Percentiles rank a stretch among this genome's conserved stretches.
These are phyloP conservation scores for Blastobotrys ciferrii DNA, from an alignment of 1,139 yeast species.

Conservation along the genomic window DNA sequence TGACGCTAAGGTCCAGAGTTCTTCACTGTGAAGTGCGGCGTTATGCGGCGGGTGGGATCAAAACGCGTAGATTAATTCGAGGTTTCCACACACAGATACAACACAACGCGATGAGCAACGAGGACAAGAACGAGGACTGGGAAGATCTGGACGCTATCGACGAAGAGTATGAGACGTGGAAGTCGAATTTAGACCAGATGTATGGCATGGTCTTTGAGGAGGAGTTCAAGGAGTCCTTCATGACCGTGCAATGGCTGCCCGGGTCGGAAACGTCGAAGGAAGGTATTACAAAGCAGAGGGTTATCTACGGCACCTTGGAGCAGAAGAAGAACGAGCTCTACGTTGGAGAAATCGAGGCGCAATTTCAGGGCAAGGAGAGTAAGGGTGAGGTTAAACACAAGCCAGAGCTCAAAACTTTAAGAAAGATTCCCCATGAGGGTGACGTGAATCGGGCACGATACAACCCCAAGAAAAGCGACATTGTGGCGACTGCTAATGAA, in stretches of 20 bases:
- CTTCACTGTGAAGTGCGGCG: too few relatives aligned
- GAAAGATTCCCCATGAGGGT: slow-evolving; percentile 46
- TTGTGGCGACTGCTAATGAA: slow-evolving; percentile 77
- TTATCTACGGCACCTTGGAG: slow-evolving; percentile 13
- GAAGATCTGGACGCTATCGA: slow-evolving; percentile 6
- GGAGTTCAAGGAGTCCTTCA: slow-evolving; percentile 10
- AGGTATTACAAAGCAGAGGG: slow-evolving; percentile 8
- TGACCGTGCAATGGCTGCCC: slow-evolving; percentile 20
- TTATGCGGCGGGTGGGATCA: not conserved
- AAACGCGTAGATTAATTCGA: not conserved
- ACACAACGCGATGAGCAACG: not conserved
- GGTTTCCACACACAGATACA: not conserved
- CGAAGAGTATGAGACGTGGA: slow-evolving; percentile 15
- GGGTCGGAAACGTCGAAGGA: slow-evolving; percentile 4
- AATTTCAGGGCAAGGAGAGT: not conserved
- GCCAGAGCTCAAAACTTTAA: slow-evolving; percentile 50
- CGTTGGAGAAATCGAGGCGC: not conserved
- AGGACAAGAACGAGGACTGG: slow-evolving; percentile 8
- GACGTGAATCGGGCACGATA: slow-evolving; percentile 75
- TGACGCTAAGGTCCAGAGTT: too few relatives aligned
- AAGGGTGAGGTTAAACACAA: not conserved
- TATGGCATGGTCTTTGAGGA: slow-evolving; percentile 15
- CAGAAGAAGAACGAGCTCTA: not conserved
- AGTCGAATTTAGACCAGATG: slow-evolving; percentile 9
- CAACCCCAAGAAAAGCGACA: slow-evolving; percentile 67